Evolutionary conservation across 306 rosid genomes (phyloP), one percentile per base, ranked within the genome.

Genomic region (Pterocarpus santalinus): DNA sequence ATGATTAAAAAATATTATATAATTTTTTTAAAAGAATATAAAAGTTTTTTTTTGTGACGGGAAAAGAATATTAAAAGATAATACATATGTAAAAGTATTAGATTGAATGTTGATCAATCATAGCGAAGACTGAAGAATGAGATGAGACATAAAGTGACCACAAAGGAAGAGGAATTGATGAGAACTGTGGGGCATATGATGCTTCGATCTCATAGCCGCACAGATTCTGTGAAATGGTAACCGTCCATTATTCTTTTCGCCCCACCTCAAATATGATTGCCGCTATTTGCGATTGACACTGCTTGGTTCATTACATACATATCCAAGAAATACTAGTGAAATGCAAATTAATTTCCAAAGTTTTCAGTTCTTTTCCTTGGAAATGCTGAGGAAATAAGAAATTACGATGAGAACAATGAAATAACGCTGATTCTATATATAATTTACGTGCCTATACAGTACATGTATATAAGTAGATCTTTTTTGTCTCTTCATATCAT

Each of bases 171-270:
- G 3, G 33, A 57, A 35, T 52, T 69, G 75, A 79, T 69, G 57
- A 75, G 69, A 65, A 61, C 8, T 61, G 72, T 44, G 76, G 75
- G 76, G 62, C 69, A 79, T 73, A 60, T 51, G 22, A 78, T 86
- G 73, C 72, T 33, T 65, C 33, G 30, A 28, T 65, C 41, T 61
- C 30, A 22, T 35, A 85, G 71, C 82, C 67, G 28, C 66, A 55
- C 74, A 70, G 63, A 78, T 66, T 66, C 63, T 61, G 60, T 68
- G 64, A 30, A 51, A 69, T 57, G 55, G 28, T 72, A 71, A 75
- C 72, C 81, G 15, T 81, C 46, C 78, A 16, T 52, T 77, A 12
- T 32, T 65, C 13, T 75, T 60, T 61, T 49, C 7, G 10, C 56
- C 52, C 17, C 47, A 22, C 72, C 44, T 79, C 10, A 7, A 68